phyloP scores from a whole-genome alignment of 371 early-diverging fungal genomes.

The Catenaria anguillulae region DNA sequence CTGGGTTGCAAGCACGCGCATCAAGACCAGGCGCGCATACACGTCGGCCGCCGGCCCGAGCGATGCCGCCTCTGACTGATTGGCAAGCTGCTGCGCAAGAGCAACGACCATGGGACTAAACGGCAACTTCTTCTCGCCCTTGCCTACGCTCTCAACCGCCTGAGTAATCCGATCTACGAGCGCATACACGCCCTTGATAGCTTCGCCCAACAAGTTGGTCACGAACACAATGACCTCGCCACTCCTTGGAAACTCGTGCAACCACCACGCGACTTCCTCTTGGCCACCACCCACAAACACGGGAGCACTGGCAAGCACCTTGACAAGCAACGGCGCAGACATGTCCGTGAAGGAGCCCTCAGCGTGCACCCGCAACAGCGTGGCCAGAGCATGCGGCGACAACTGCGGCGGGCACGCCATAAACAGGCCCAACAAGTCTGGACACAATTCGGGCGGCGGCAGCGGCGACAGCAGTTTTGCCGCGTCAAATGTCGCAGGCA shows the following conservation, averaged over 20 bases:
- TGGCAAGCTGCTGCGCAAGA: not conserved
- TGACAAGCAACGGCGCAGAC: not conserved
- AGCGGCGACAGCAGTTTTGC: not conserved
- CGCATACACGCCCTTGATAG: not conserved
- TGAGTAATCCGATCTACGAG: not conserved
- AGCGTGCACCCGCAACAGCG: not conserved
- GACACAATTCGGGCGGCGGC: not conserved
- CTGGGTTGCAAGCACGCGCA: not conserved
- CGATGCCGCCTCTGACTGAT: not conserved
- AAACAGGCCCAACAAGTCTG: not conserved
- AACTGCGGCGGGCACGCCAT: not conserved
- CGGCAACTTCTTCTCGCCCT: not conserved
- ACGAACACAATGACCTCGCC: not conserved
- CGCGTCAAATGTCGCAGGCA: not conserved
- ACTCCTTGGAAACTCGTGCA: not conserved
- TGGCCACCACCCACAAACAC: not conserved
- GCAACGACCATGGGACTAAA: not conserved
- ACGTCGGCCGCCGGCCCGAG: not conserved
- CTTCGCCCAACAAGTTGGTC: not conserved
- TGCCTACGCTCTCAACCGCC: not conserved
- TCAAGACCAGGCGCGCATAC: not conserved
- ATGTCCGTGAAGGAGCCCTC: not conserved
- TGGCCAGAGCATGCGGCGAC: not conserved
- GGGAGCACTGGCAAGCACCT: not conserved
- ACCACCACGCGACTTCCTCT: constrained; percentile 4